phyloP scores from a whole-genome alignment of 2,329 filamentous ascomycete species.

The Anisogramma anomala region DNA sequence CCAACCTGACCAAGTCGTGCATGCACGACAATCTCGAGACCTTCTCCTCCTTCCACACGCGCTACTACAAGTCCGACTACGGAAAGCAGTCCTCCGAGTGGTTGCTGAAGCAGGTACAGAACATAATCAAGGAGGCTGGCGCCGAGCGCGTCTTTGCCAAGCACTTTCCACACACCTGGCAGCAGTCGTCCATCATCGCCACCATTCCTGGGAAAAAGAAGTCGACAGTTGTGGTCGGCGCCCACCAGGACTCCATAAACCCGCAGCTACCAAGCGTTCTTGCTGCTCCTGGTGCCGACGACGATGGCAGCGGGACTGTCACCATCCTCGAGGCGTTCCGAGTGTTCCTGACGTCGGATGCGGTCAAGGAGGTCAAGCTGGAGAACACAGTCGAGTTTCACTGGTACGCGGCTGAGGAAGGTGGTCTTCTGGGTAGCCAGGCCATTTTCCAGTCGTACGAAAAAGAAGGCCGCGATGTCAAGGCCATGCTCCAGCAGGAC shows the following conservation, averaged over 20 bases:
- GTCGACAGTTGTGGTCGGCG: constrained; percentile 64
- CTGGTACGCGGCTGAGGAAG: constrained; percentile 44
- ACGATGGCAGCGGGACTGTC: constrained; percentile 66
- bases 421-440: constrained; percentile 62
- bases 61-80: constrained; percentile 53
- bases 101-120: constrained; percentile 55
- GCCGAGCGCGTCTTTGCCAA: constrained; percentile 49
- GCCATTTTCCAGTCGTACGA: constrained; percentile 30
- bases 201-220: constrained; percentile 59
- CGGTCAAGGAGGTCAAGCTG: constrained; percentile 49
- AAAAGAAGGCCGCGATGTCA: constrained; percentile 23
- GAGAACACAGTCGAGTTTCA: constrained; percentile 72
- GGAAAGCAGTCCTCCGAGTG: constrained; percentile 65
- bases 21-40: constrained; percentile 56
- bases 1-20: constrained; percentile 49
- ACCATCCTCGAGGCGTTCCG: constrained; percentile 71
- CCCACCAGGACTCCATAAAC: constrained; percentile 74
- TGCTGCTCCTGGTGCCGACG: constrained; percentile 62
- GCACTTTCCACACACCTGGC: constrained; percentile 47
- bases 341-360: constrained; percentile 53
- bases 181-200: constrained; percentile 69
- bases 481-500: constrained; percentile 33
- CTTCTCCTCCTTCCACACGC: constrained; percentile 55
- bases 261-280: constrained; percentile 58
- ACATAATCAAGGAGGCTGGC: constrained; percentile 48